These are phyloP conservation scores for Calonectria hongkongensis DNA, from an alignment of 2,329 filamentous ascomycete species.

Conservation along the genomic window DNA sequence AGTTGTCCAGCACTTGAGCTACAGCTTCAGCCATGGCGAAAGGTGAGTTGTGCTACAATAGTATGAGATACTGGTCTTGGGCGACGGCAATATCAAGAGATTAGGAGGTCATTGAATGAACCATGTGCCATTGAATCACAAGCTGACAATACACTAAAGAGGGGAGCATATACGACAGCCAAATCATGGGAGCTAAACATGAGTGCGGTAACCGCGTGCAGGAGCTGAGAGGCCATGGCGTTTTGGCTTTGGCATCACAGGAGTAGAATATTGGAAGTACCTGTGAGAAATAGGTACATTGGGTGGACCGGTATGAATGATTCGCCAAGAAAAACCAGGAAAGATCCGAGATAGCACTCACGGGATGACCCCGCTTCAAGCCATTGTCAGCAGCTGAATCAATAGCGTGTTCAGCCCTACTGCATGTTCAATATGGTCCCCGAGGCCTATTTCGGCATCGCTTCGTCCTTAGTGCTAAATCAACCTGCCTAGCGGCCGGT, in stretches of 20 bases:
- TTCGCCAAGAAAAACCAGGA: conserved; percentile 1
- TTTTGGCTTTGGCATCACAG: not conserved
- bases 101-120: not conserved
- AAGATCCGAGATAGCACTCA: not conserved
- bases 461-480: not conserved
- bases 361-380: not conserved
- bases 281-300: not conserved
- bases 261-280: not conserved
- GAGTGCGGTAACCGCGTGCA: not conserved
- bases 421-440: not conserved
- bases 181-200: not conserved
- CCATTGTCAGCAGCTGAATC: not conserved
- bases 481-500: not conserved
- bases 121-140: not conserved
- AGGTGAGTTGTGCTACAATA: not conserved
- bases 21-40: conserved; percentile 1
- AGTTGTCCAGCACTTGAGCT: not conserved
- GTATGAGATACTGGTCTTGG: not conserved
- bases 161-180: not conserved
- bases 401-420: not conserved
- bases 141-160: not conserved
- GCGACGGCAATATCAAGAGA: not conserved
- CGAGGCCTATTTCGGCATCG: conserved; percentile 1
- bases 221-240: conserved; percentile 2
- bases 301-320: not conserved